phyloP scores from a whole-genome alignment of 2,329 filamentous ascomycete genomes.

The Cercospora zeae-maydis region DNA sequence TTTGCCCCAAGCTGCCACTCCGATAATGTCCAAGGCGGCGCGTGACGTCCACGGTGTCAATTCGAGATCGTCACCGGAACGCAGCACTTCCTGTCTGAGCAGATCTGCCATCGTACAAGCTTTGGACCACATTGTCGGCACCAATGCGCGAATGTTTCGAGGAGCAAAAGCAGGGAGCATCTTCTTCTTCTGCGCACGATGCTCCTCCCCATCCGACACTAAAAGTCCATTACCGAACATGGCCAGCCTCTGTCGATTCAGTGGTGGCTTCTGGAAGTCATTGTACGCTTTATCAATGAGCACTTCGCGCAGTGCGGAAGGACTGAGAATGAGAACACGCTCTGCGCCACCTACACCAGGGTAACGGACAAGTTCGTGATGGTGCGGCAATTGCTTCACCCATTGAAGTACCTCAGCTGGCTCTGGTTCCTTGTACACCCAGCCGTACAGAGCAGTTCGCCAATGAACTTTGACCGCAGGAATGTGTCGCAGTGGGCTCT shows the following conservation, averaged over 20 bases:
- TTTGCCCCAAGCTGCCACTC: constrained; percentile 10
- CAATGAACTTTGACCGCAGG: not conserved
- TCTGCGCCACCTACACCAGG: not conserved
- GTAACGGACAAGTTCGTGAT: not conserved
- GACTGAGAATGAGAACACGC: not conserved
- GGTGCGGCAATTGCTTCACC: not conserved
- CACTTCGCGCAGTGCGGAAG: not conserved
- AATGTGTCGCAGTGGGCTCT: not conserved
- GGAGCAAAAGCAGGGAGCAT: constrained; percentile 5
- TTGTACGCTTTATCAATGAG: not conserved
- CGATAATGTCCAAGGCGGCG: constrained; percentile 14
- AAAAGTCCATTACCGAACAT: constrained; percentile 6
- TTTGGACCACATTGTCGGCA: not conserved
- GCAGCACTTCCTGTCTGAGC: not conserved
- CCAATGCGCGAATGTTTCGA: not conserved
- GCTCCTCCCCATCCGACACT: not conserved
- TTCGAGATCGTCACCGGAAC: not conserved
- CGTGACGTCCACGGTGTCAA: constrained; percentile 3
- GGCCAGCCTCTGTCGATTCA: not conserved
- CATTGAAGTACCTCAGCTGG: not conserved
- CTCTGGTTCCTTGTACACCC: not conserved
- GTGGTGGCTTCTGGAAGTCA: not conserved
- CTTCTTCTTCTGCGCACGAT: constrained; percentile 1
- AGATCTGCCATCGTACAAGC: not conserved
- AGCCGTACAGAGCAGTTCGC: not conserved